Evolutionary conservation across 768 basidiomycete species (phyloP).

Genomic region (Podaxis rugospora): DNA sequence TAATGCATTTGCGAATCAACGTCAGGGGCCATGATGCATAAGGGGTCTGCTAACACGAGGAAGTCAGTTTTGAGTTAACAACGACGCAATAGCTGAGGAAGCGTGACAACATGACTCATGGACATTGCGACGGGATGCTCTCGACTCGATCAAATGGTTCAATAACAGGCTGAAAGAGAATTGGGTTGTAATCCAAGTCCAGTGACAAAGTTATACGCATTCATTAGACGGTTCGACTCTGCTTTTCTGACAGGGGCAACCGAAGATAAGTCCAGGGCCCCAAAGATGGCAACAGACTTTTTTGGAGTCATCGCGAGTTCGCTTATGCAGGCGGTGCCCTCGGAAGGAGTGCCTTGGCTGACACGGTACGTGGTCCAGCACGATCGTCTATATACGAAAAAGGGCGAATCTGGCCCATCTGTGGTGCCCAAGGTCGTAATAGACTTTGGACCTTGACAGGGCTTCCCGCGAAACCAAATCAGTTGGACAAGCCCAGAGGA

Average conservation of each 20-base stretch:
- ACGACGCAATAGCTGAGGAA: not conserved
- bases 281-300: not conserved
- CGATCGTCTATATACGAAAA: not conserved
- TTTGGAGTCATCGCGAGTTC: not conserved
- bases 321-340: not conserved
- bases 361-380: not conserved
- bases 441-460: not conserved
- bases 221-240: not conserved
- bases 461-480: constrained; percentile 6
- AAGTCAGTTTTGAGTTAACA: not conserved
- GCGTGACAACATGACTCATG: not conserved
- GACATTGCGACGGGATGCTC: not conserved
- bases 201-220: not conserved
- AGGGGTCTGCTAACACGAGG: not conserved
- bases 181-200: not conserved
- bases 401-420: constrained; percentile 1
- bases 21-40: not conserved
- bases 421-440: not conserved
- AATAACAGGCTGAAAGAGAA: not conserved
- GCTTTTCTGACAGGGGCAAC: not conserved
- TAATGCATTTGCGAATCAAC: not conserved
- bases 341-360: not conserved
- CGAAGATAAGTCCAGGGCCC: not conserved
- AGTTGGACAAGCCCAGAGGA: not conserved
- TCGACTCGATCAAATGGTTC: not conserved